phyloP scores from a whole-genome alignment of 2,329 filamentous ascomycete species.

The Alternaria brassicicola region DNA sequence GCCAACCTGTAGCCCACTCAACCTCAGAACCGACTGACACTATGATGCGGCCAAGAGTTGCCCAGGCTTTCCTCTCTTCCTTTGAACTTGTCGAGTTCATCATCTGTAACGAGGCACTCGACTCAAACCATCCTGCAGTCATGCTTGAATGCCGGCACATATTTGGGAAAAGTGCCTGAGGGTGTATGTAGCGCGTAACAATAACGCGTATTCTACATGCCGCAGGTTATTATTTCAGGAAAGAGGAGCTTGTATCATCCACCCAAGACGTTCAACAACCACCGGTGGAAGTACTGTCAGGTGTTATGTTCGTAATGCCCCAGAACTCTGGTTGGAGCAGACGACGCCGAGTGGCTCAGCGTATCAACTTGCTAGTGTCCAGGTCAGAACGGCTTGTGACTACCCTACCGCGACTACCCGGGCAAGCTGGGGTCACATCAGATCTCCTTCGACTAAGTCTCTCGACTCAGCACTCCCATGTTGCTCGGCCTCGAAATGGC shows the following conservation, averaged over 20 bases:
- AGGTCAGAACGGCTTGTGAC: neutral
- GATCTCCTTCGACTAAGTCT: neutral
- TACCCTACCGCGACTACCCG: neutral
- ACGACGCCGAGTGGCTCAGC: neutral
- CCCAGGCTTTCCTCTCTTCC: neutral
- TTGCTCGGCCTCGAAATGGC: neutral
- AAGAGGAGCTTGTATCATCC: neutral
- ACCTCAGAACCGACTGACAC: neutral
- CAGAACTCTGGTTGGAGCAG: neutral
- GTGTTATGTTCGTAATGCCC: neutral
- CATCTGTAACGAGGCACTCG: conserved; percentile 4
- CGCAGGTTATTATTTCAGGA: neutral
- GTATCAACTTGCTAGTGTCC: neutral
- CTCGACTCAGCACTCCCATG: neutral
- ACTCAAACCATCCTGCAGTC: neutral
- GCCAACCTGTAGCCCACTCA: neutral
- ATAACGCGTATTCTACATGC: conserved; percentile 2
- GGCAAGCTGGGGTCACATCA: neutral
- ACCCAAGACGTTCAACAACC: neutral
- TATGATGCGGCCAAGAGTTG: neutral
- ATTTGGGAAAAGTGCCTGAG: conserved; percentile 1
- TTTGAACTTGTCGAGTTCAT: neutral
- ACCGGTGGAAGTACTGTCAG: neutral
- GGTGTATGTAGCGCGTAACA: neutral
- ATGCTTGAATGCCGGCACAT: conserved; percentile 2